Evolutionary conservation across 2,329 filamentous ascomycete genomes (phyloP).

Genomic region (Berkeleyomyces rouxiae): DNA sequence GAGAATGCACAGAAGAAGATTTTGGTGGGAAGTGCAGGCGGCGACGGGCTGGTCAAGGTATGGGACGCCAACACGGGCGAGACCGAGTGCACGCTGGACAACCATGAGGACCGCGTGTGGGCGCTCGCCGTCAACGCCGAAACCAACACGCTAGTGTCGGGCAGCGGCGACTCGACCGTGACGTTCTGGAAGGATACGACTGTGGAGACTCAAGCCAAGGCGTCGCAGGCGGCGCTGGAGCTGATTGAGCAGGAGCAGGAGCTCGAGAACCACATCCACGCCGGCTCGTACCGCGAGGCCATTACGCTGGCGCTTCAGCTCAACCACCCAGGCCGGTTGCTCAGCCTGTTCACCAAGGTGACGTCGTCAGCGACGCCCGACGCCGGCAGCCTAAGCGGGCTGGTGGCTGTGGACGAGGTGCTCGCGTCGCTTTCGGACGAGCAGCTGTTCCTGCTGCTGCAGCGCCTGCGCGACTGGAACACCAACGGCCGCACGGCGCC

Average conservation of each 20-base stretch:
- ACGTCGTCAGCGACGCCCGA: constrained; percentile 47
- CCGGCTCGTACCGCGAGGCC: constrained; percentile 78
- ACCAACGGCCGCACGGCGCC: constrained; percentile 78
- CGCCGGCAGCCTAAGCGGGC: constrained; percentile 44
- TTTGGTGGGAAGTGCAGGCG: constrained; percentile 71
- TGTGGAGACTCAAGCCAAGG: constrained; percentile 56
- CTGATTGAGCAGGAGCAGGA: constrained; percentile 89
- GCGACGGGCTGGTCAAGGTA: constrained; percentile 88
- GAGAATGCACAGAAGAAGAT: constrained; percentile 39
- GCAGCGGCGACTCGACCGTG: constrained; percentile 79
- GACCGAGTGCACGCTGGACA: constrained; percentile 77
- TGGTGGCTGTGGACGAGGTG: constrained; percentile 64
- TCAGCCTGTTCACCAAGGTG: constrained; percentile 69
- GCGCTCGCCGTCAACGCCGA: constrained; percentile 58
- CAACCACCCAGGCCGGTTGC: constrained; percentile 78
- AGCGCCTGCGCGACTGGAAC: constrained; percentile 88
- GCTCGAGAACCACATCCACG: constrained; percentile 79
- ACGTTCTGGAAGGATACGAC: constrained; percentile 95
- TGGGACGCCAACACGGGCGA: constrained; percentile 85
- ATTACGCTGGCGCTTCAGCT: constrained; percentile 84
- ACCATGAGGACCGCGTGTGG: constrained; percentile 94
- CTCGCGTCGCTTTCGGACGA: constrained; percentile 63
- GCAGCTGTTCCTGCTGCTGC: constrained; percentile 68
- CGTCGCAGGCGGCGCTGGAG: constrained; percentile 56
- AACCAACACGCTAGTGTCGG: constrained; percentile 65